Conservation (phyloP, 345 rosid genomes). For the Acer yangbiense region DNA sequence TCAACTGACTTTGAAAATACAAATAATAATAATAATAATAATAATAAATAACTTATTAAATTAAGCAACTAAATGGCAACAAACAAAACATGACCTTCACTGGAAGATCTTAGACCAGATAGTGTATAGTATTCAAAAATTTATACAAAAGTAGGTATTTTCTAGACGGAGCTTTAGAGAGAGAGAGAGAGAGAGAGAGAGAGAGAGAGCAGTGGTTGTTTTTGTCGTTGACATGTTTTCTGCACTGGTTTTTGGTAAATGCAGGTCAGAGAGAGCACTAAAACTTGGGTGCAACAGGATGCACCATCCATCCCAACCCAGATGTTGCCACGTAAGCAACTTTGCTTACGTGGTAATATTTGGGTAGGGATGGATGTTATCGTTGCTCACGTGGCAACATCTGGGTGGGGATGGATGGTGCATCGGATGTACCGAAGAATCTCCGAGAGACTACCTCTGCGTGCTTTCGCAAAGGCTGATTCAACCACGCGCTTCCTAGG, state of each 20-base stretch:
- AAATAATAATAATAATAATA: not conserved
- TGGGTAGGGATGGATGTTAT: no score
- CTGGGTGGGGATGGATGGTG: not conserved
- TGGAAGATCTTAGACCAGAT: constrained; percentile 8
- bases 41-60: not conserved
- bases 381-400: no score
- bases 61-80: constrained; percentile 3
- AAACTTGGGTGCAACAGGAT: no score
- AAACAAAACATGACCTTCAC: constrained; percentile 1
- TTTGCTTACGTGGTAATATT: not conserved
- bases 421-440: no score
- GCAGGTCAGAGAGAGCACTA: constrained; percentile 7
- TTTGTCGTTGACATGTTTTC: constrained; percentile 25
- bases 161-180: not conserved
- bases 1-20: constrained; percentile 45
- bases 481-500: constrained; percentile 7
- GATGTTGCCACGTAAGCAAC: not conserved
- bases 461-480: not conserved
- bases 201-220: not conserved
- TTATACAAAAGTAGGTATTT: not conserved
- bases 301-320: no score
- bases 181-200: not conserved
- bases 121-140: not conserved
- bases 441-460: not conserved
- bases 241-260: constrained; percentile 9